Conservation (phyloP, 2,329 filamentous ascomycete genomes). For the Gliomastix tumulicola region DNA sequence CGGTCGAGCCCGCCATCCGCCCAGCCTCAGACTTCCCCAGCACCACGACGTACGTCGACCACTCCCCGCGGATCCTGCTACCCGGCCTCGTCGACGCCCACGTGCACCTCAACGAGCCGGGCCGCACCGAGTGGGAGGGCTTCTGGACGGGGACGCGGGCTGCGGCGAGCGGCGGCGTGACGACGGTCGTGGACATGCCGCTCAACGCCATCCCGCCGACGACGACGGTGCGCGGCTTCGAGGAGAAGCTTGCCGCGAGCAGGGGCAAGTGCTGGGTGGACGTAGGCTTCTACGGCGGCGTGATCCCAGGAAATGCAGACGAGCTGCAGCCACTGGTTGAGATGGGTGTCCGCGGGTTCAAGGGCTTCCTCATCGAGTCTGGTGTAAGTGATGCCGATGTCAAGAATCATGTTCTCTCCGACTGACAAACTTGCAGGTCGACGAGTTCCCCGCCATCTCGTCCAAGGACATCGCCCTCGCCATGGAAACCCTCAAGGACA, state of each 20-base stretch:
- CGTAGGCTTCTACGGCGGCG: constrained; percentile 95
- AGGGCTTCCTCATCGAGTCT: constrained; percentile 94
- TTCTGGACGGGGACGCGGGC: constrained; percentile 93
- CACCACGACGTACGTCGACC: constrained; percentile 69
- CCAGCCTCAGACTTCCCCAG: constrained; percentile 67
- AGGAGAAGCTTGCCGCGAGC: constrained; percentile 80
- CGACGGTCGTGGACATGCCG: constrained; percentile 96
- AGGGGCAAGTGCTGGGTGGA: constrained; percentile 93
- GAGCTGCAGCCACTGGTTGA: constrained; percentile 76
- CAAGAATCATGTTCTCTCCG: too few species aligned
- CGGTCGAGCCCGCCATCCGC: constrained; percentile 67
- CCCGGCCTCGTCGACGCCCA: constrained; percentile 94
- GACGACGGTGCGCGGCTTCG: constrained; percentile 74
- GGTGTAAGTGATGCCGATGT: constrained; percentile 80
- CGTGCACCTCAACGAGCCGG: constrained; percentile 95
- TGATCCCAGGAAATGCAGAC: constrained; percentile 80
- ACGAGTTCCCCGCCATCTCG: constrained; percentile 92
- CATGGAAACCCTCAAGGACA: constrained; percentile 72
- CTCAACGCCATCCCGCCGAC: constrained; percentile 95
- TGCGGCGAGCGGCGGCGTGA: constrained; percentile 91
- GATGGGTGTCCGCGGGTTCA: constrained; percentile 88
- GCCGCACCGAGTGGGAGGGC: constrained; percentile 95
- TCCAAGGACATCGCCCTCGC: constrained; percentile 70
- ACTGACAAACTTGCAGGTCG: too few species aligned
- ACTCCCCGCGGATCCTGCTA: constrained; percentile 77